phyloP scores from a whole-genome alignment of 83 land plant species.

The Larix sibirica region DNA sequence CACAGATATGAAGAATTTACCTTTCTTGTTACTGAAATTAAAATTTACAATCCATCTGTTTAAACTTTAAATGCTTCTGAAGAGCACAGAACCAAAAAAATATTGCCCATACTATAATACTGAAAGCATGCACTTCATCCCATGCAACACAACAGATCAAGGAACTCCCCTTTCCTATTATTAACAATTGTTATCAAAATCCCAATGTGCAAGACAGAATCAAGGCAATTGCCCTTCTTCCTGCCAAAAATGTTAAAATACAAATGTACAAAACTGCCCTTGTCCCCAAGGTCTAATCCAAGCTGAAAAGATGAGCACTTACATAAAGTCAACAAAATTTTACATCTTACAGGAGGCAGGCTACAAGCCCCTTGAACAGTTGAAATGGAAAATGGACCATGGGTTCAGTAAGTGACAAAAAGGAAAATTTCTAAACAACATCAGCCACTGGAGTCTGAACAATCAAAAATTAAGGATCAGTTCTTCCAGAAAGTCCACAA shows the following conservation, averaged over 20 bases:
- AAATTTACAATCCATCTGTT: background rate
- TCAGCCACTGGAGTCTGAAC: no score
- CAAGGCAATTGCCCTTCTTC: background rate
- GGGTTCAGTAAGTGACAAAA: no score
- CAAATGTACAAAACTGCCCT: background rate
- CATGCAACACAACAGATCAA: background rate
- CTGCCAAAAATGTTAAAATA: background rate
- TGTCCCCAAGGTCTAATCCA: conserved; percentile 1
- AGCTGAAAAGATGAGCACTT: background rate
- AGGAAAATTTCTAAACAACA: no score
- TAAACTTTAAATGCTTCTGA: background rate
- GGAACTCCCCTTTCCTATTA: background rate
- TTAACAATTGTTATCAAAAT: background rate
- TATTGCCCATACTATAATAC: background rate
- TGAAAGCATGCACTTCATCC: background rate
- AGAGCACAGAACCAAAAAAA: background rate
- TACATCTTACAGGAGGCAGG: background rate
- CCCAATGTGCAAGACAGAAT: background rate
- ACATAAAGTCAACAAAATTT: background rate
- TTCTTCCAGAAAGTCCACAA: no score
- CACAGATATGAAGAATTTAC: background rate
- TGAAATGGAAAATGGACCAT: background rate
- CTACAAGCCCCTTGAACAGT: background rate
- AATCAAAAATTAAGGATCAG: no score
- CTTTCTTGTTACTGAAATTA: background rate